Base-by-base conservation (phyloP, 805 yeast genomes). In the Yamadazyma tumulicola region DNA sequence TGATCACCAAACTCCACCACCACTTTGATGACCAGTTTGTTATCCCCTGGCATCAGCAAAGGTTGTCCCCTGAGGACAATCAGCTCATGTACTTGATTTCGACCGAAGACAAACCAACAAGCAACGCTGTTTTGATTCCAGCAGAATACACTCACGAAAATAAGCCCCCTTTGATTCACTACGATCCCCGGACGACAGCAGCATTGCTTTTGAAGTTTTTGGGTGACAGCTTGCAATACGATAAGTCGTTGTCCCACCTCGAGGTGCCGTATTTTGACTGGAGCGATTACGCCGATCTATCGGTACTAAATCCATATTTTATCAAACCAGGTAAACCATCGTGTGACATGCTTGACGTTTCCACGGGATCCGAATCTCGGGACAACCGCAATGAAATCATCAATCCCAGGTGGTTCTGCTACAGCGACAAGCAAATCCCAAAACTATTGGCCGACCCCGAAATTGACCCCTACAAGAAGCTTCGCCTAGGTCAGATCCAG, bases 101-200 rank as follows among this genome's bases (percentile, higher is more conserved):
- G 9, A 26, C 42, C 10, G 19, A 23, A 3, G 31, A 29, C 26
- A 20, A 39, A 17, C 31, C 26, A 15, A 31, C 31, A 3, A 15
- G 30, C 15, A 29, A 39, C 19, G 39, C 34, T 19, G 20, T 45
- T 13, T 16, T 26, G 4, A 25, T 54, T 14, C 54, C 54, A 1
- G 37, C 41, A 4, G 37, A 39, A 4, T 42, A 42, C 14, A 26
- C 32, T 24, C 27, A 31, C 9, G 31, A 36, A n/a, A 41, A 15
- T 4, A 25, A 16, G 2, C 35, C 29, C 20, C 30, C 29, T 10
- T 6, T 46, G 31, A 49, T 42, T 14, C 41, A 37, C 14, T 56
- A 43, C 35, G 66, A 60, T 39, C 62, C 64, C 0, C 37, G 66
- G 22, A 39, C 57, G 35, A 55, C 66, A 4, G 32, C 49, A 24